Percentiles rank a stretch among this genome's conserved stretches.
Conservation (phyloP, 2,329 filamentous ascomycete genomes). For the Hyphodiscus sp. region DNA sequence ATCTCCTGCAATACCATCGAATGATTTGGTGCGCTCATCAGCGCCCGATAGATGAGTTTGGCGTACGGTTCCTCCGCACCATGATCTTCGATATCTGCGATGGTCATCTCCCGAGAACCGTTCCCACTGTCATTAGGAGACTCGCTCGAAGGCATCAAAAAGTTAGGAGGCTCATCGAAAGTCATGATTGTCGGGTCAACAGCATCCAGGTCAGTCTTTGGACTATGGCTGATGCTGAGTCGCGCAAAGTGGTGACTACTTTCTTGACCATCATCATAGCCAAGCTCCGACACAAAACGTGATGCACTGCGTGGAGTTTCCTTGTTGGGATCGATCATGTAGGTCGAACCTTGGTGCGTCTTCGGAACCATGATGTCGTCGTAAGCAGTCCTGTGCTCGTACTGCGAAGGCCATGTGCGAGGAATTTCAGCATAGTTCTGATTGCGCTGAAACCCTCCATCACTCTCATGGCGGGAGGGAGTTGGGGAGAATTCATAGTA, state of each 20-base stretch:
- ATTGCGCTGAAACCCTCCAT: slow-evolving; percentile 2
- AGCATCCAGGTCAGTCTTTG: slow-evolving; percentile 15
- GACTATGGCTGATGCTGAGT: slow-evolving; percentile 17
- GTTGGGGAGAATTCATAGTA: slow-evolving; percentile 20
- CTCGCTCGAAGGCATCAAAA: slow-evolving; percentile 15
- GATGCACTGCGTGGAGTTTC: background rate
- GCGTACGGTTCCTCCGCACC: slow-evolving; percentile 65
- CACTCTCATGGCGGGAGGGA: slow-evolving; percentile 11
- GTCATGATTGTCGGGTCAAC: background rate
- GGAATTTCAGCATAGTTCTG: slow-evolving; percentile 12
- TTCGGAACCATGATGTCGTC: slow-evolving; percentile 12
- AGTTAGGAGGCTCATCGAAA: slow-evolving; percentile 7
- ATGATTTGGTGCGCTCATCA: slow-evolving; percentile 59
- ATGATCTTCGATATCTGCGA: slow-evolving; percentile 24
- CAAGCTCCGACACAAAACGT: background rate
- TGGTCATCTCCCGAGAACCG: slow-evolving; percentile 22
- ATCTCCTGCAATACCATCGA: slow-evolving; percentile 79
- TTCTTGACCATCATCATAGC: slow-evolving; percentile 7
- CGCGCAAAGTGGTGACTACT: slow-evolving; percentile 11
- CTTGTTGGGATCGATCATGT: slow-evolving; percentile 13
- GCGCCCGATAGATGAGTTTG: slow-evolving; percentile 68
- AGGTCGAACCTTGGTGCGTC: slow-evolving; percentile 10
- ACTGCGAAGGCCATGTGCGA: slow-evolving; percentile 15
- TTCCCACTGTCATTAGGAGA: slow-evolving; percentile 24
- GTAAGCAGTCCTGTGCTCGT: slow-evolving; percentile 10